Percentiles rank a stretch among this genome's conserved stretches.
Conservation (phyloP, 1,284 basidiomycete genomes). For the Spongispora temasekensis region DNA sequence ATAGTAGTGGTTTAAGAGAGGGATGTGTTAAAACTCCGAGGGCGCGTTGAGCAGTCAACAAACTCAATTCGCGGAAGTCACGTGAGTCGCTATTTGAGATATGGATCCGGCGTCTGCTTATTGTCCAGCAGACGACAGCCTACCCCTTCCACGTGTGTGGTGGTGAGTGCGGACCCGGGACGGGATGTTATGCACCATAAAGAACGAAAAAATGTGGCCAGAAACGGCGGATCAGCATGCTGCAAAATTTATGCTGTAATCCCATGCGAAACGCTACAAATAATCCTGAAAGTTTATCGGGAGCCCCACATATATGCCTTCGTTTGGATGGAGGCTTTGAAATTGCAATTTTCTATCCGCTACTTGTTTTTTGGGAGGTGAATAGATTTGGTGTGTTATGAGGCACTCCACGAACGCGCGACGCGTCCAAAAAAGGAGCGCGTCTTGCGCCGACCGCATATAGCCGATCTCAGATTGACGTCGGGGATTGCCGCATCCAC, state of each 20-base stretch:
- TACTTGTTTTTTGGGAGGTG: conserved; percentile 30
- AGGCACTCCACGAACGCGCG: conserved; percentile 27
- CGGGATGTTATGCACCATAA: conserved; percentile 16
- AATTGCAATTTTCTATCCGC: conserved; percentile 31
- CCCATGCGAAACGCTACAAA: conserved; percentile 19
- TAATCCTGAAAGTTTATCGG: conserved; percentile 18
- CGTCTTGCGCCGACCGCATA: conserved; percentile 41
- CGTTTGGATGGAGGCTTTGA: conserved; percentile 19
- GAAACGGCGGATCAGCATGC: conserved; percentile 1
- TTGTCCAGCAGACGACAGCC: conserved; percentile 7
- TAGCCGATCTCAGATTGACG: conserved; percentile 32
- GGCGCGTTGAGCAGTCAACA: conserved; percentile 56
- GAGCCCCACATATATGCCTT: conserved; percentile 15
- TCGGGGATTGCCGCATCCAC: conserved; percentile 14
- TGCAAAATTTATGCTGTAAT: conserved; percentile 22
- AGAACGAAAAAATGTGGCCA: conserved; percentile 24
- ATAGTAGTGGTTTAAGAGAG: conserved; percentile 53
- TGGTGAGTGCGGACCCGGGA: conserved; percentile 2
- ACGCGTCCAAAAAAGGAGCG: conserved; percentile 44
- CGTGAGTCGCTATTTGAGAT: conserved; percentile 39
- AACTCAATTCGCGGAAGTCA: conserved; percentile 41
- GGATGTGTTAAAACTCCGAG: conserved; percentile 59
- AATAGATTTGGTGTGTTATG: conserved; percentile 40
- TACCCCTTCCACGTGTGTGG: conserved; percentile 1
- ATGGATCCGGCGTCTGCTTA: conserved; percentile 18